Evolutionary conservation across 305 asterid species (phyloP).

Genomic region (Solanum hybrid): DNA sequence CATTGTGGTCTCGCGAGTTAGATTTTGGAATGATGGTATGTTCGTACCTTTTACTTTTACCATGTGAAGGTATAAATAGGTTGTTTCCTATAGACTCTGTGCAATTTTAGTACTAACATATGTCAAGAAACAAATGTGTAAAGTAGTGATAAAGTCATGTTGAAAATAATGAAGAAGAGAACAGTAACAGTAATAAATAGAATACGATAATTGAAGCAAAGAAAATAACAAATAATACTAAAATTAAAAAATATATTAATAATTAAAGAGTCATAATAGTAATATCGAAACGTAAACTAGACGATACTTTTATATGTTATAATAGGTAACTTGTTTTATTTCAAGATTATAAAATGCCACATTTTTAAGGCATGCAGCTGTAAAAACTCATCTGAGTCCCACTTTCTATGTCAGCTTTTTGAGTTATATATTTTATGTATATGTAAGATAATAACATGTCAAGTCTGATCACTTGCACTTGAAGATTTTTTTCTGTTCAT

Average conservation of each 20-base stretch:
- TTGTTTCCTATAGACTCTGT: not conserved
- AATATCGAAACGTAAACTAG: not conserved
- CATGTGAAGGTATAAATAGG: too few species aligned
- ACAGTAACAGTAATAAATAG: not conserved
- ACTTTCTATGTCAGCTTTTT: conserved; percentile 4
- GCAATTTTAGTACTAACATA: not conserved
- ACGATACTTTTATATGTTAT: not conserved
- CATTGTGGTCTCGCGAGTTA: not conserved
- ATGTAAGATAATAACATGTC: not conserved
- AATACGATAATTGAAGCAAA: not conserved
- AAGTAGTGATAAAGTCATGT: not conserved
- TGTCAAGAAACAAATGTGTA: not conserved
- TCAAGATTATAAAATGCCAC: not conserved
- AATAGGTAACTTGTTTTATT: not conserved
- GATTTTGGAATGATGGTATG: not conserved
- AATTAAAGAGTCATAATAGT: not conserved
- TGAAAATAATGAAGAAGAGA: not conserved
- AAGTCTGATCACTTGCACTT: conserved; percentile 9
- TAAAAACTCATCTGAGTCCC: not conserved
- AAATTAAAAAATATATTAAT: fast-evolving
- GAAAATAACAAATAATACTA: not conserved
- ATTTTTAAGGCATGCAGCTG: not conserved
- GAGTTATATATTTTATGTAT: not conserved
- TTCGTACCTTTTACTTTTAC: too few species aligned
- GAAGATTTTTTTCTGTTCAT: not conserved